These are phyloP conservation scores for Albophoma yamanashiensis DNA, from an alignment of 2,329 filamentous ascomycete genomes.

Conservation along the genomic window DNA sequence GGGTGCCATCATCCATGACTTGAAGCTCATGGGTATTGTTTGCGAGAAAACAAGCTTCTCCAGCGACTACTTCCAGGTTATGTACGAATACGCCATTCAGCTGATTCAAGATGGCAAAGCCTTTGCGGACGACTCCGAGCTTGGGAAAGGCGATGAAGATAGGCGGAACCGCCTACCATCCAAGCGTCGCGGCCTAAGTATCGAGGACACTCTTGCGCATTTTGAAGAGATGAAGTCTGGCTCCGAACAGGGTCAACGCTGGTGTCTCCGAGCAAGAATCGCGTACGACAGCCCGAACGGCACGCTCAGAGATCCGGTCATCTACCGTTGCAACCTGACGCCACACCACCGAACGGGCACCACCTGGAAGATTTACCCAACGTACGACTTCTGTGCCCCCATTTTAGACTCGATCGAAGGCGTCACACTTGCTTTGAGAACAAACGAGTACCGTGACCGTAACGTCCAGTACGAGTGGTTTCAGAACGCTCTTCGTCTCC, in stretches of 20 bases:
- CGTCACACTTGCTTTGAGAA: constrained; percentile 72
- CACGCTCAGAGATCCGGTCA: constrained; percentile 90
- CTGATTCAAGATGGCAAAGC: constrained; percentile 74
- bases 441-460: constrained; percentile 79
- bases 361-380: constrained; percentile 78
- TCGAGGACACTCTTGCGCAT: constrained; percentile 75
- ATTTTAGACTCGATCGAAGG: constrained; percentile 73
- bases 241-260: constrained; percentile 64
- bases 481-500: constrained; percentile 60
- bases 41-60: constrained; percentile 74
- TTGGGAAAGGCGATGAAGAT: constrained; percentile 72
- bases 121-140: constrained; percentile 80
- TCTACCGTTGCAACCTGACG: constrained; percentile 77
- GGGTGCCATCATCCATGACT: constrained; percentile 78
- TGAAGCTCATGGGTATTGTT: constrained; percentile 73
- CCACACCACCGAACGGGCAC: constrained; percentile 71
- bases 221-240: constrained; percentile 93
- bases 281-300: constrained; percentile 88
- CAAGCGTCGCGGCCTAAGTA: constrained; percentile 62
- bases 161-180: constrained; percentile 77
- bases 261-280: constrained; percentile 93
- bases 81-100: constrained; percentile 67
- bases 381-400: constrained; percentile 78
- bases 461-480: constrained; percentile 86
- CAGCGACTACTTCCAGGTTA: constrained; percentile 78